Conservation (phyloP, 2,329 filamentous ascomycete species). For the Pseudopyricularia cyperi region DNA sequence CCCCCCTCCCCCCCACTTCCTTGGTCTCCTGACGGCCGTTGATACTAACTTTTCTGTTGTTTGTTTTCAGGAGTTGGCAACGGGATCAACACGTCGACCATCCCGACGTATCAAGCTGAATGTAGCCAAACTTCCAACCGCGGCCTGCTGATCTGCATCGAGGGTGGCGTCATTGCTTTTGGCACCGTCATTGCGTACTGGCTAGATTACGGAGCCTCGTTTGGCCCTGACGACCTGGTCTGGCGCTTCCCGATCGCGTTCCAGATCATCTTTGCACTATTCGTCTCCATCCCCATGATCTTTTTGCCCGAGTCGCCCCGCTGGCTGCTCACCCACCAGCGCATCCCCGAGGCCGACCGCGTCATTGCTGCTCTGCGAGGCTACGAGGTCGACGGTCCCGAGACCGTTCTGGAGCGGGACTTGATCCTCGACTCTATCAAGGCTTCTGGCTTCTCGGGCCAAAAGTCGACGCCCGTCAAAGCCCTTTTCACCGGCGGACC, state of each 20-base stretch:
- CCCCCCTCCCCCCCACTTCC: too few relatives aligned
- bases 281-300: constrained; percentile 23
- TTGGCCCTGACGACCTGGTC: not conserved
- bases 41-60: too few relatives aligned
- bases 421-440: constrained; percentile 48
- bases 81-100: constrained; percentile 22
- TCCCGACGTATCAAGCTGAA: constrained; percentile 17
- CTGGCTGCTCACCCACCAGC: constrained; percentile 16
- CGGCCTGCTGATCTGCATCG: constrained; percentile 28
- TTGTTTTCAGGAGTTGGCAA: too few relatives aligned
- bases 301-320: constrained; percentile 20
- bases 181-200: constrained; percentile 14
- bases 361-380: constrained; percentile 16
- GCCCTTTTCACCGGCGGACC: constrained; percentile 48
- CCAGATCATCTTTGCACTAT: constrained; percentile 9
- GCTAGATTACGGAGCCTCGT: constrained; percentile 4
- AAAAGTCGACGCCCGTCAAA: constrained; percentile 33
- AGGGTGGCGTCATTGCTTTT: constrained; percentile 32
- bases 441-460: constrained; percentile 31
- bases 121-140: constrained; percentile 28
- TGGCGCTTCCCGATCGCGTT: constrained; percentile 6
- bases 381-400: constrained; percentile 24
- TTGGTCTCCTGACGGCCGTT: too few relatives aligned
- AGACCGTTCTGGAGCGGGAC: constrained; percentile 45
- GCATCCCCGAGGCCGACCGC: constrained; percentile 13